A percentile compares a stretch with the other conserved stretches of the same genome.
Conservation (phyloP, 306 rosid genomes). For the Cucurbita pepo region DNA sequence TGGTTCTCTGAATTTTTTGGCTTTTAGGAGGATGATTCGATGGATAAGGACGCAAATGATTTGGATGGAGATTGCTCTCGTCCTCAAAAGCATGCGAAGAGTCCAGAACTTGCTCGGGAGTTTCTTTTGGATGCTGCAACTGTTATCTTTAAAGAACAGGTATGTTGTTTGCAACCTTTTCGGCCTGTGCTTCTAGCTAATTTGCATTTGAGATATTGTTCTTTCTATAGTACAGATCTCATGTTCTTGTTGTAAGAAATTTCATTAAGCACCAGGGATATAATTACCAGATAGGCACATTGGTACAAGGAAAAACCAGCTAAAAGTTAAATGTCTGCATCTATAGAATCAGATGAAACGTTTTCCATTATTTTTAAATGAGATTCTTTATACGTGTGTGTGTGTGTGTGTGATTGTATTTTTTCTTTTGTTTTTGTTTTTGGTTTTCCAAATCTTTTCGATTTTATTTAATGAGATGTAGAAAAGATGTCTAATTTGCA, state of each 20-base stretch:
- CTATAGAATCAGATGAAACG: background rate
- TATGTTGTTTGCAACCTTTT: constrained; percentile 14
- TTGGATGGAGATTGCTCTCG: constrained; percentile 97
- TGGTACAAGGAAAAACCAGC: background rate
- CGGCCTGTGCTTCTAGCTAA: background rate
- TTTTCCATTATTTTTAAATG: background rate
- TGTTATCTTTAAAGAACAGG: constrained; percentile 97
- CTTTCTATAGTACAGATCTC: background rate
- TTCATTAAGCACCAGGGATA: background rate
- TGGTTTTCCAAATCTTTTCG: background rate
- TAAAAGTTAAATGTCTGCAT: background rate
- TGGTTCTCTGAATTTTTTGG: constrained; percentile 8
- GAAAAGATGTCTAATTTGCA: background rate
- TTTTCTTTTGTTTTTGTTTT: background rate
- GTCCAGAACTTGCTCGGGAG: constrained; percentile 99
- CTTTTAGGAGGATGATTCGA: constrained; percentile 75
- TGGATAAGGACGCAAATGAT: constrained; percentile 89
- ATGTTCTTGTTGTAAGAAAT: background rate
- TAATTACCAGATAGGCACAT: background rate
- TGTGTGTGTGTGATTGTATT: background rate
- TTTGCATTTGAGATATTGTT: background rate
- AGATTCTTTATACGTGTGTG: background rate
- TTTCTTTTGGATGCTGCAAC: constrained; percentile 95
- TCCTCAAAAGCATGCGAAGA: constrained; percentile 98
- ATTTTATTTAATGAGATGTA: background rate